Evolutionary conservation across 208 protist species (phyloP), one percentile per base, ranked within the genome.

Genomic region (Angomonas ambiguus): DNA sequence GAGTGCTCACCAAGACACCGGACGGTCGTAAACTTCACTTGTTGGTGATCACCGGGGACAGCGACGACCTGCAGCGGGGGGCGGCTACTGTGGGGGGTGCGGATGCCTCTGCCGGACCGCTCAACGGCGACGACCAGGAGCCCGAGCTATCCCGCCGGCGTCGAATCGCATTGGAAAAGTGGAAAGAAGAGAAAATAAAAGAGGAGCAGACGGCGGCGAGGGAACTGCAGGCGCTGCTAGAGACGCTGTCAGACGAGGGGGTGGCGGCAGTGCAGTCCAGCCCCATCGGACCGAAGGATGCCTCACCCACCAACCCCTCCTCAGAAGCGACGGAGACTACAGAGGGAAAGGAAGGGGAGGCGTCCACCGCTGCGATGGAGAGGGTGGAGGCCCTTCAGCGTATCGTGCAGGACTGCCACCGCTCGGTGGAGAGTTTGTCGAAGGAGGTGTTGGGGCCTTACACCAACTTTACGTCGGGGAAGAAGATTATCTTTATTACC

Each of bases 401-500:
- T 13, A 22, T 53, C 31, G 2, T 62, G 34, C 10, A 59, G 30
- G 8, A 65, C 2, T 16, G 51, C 16, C 45, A 48, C 33, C 22
- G 24, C 0, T 3, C 20, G 35, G 22, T 25, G 20, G 34, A 16
- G 25, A 49, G 31, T 10, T 49, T 11, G 55, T 25, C 28, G 30
- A 68, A 69, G 51, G 63, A 48, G n/a, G 58, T 88, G 28, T 58
- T 66, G 18, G 74, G 82, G 5, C 90, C 87, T 1, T 95, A 92
- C 71, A 34, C 77, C 18, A 83, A 86, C 62, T 93, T 95, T 61
- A 67, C 74, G 18, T 65, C 67, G 0, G 88, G 86, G n/a, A 95
- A 96, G 66, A 95, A 94, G 31, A 83, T 95, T 0, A 75, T 96
- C 11, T 71, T 95, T 53, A 62, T 96, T 34, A 94, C 87, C 65